Percentiles rank a stretch among this genome's conserved stretches.
phyloP scores from a whole-genome alignment of 768 basidiomycete genomes.

The Russula sp. region DNA sequence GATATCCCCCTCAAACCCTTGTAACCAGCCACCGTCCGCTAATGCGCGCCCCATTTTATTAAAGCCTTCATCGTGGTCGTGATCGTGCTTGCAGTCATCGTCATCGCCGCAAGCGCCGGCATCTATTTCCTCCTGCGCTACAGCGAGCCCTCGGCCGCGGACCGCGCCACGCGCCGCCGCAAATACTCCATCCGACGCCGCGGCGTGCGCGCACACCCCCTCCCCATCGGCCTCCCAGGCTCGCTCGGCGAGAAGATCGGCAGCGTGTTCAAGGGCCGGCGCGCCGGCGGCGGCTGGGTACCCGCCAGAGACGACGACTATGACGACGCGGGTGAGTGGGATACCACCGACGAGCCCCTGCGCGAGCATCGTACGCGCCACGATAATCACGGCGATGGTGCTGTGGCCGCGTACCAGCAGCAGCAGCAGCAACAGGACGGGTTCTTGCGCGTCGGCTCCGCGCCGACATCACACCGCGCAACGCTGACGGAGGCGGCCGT shows the following conservation, averaged over 20 bases:
- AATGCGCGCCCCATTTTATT: background rate
- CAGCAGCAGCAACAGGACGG: background rate
- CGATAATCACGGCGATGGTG: background rate
- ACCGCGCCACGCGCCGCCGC: conserved; percentile 29
- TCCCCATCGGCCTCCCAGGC: conserved; percentile 20
- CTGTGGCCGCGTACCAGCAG: too few relatives aligned
- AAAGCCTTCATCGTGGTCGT: conserved; percentile 52
- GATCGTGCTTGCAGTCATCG: conserved; percentile 45
- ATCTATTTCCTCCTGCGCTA: conserved; percentile 51
- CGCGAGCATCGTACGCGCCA: background rate
- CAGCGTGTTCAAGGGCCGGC: conserved; percentile 19
- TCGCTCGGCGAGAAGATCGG: conserved; percentile 19
- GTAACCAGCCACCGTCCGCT: background rate
- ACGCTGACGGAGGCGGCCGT: background rate
- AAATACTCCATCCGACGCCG: conserved; percentile 14
- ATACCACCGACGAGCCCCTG: conserved; percentile 14
- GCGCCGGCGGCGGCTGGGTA: conserved; percentile 13
- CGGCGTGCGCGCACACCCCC: conserved; percentile 10
- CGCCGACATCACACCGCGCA: background rate
- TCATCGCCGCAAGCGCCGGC: conserved; percentile 45
- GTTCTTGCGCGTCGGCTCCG: background rate
- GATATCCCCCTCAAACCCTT: background rate
- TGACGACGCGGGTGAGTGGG: conserved; percentile 14
- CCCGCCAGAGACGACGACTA: conserved; percentile 10
- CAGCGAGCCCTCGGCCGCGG: conserved; percentile 37